phyloP scores from a whole-genome alignment of 768 basidiomycete genomes.

The Lactarius quietus region DNA sequence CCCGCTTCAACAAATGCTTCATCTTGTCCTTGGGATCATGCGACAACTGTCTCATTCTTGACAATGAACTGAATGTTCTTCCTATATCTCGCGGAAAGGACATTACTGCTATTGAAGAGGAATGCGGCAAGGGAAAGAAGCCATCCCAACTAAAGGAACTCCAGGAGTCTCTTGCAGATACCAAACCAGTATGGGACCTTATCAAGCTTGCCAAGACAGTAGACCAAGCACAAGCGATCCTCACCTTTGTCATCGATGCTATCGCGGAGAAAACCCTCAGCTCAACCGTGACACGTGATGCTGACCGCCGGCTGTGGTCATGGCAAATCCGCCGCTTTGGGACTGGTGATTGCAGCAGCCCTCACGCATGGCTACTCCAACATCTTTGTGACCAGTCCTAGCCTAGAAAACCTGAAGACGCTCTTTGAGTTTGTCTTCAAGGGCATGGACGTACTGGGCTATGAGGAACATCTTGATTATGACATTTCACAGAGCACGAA shows the following conservation, averaged over 20 bases:
- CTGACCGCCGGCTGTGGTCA: conserved; percentile 93
- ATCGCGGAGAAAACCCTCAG: conserved; percentile 90
- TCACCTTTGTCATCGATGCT: conserved; percentile 94
- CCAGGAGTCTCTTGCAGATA: conserved; percentile 72
- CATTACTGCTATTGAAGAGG: conserved; percentile 62
- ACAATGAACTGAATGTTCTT: conserved; percentile 97
- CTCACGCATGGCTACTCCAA: conserved; percentile 93
- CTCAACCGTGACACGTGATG: conserved; percentile 91
- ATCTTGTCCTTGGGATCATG: conserved; percentile 95
- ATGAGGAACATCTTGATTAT: conserved; percentile 97
- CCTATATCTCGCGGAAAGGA: conserved; percentile 95
- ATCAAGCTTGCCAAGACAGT: conserved; percentile 87
- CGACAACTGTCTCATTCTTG: conserved; percentile 87
- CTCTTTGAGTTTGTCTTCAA: conserved; percentile 98
- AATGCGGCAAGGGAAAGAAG: conserved; percentile 45
- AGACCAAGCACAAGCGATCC: conserved; percentile 91
- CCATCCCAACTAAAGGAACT: conserved; percentile 73
- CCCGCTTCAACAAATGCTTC: conserved; percentile 98
- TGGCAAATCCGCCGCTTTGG: conserved; percentile 96
- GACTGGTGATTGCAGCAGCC: conserved; percentile 89
- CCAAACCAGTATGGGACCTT: conserved; percentile 84
- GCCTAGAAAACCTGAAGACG: conserved; percentile 95
- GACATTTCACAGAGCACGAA: conserved; percentile 95
- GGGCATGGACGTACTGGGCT: conserved; percentile 89
- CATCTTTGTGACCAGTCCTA: conserved; percentile 96